Conservation (phyloP, 257 asterid species). For the Ocimum tenuiflorum region DNA sequence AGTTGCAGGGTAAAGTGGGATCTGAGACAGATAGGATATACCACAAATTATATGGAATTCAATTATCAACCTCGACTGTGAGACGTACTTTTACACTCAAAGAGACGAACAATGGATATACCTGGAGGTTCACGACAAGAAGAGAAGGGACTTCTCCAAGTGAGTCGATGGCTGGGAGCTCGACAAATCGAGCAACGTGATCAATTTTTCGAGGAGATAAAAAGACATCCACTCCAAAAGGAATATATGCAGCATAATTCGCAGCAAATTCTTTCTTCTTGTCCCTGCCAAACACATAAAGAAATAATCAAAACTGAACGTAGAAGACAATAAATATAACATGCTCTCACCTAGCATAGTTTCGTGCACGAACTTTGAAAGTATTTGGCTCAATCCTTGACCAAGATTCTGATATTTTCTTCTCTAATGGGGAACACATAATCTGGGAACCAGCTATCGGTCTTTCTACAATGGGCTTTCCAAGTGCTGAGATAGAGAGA, state of each 20-base stretch:
- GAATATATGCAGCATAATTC: slow-evolving; percentile 62
- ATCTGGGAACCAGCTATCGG: slow-evolving; percentile 91
- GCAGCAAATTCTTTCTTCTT: slow-evolving; percentile 78
- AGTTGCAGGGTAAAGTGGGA: slow-evolving; percentile 76
- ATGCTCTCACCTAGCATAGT: slow-evolving; percentile 50
- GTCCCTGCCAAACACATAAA: slow-evolving; percentile 51
- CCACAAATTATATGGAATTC: neutral
- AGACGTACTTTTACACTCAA: neutral
- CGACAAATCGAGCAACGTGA: slow-evolving; percentile 79
- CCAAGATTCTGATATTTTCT: slow-evolving; percentile 63
- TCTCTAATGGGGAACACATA: slow-evolving; percentile 55
- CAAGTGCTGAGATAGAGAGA: slow-evolving; percentile 40
- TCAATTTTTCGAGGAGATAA: slow-evolving; percentile 70
- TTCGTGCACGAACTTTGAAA: slow-evolving; percentile 74
- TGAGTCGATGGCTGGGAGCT: slow-evolving; percentile 66
- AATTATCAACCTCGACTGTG: neutral
- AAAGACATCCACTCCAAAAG: slow-evolving; percentile 85
- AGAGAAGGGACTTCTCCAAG: slow-evolving; percentile 60
- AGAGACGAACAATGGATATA: no score
- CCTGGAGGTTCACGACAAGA: slow-evolving; percentile 95
- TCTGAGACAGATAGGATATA: slow-evolving; percentile 31
- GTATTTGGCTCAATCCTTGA: slow-evolving; percentile 58
- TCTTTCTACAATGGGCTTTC: slow-evolving; percentile 53
- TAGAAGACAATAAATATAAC: neutral
- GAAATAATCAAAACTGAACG: neutral